phyloP scores from a whole-genome alignment of 176 grass and related monocot genomes.

The Poa annua region DNA sequence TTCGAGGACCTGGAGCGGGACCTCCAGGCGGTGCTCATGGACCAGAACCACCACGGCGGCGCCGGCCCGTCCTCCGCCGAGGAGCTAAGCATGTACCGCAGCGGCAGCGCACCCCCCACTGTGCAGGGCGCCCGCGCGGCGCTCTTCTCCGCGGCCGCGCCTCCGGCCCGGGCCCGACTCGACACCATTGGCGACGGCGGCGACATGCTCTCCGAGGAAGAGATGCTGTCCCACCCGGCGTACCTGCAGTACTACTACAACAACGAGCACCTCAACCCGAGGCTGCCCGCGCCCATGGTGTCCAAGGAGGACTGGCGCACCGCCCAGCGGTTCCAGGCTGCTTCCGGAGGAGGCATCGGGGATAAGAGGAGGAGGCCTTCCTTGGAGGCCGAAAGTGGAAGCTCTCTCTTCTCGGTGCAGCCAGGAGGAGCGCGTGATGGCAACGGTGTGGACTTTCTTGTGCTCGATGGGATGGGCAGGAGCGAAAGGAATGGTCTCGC shows the following conservation, averaged over 20 bases:
- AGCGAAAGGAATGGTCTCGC: constrained; percentile 39
- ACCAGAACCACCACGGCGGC: constrained; percentile 56
- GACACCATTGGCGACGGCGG: constrained; percentile 1
- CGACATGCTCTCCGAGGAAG: constrained; percentile 60
- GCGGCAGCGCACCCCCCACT: constrained; percentile 87
- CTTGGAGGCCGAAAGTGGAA: constrained; percentile 40
- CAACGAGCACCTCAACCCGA: constrained; percentile 87
- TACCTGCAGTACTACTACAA: constrained; percentile 89
- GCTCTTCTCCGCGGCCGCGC: constrained; percentile 35
- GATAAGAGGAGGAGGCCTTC: constrained; percentile 61
- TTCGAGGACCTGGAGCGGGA: constrained; percentile 85
- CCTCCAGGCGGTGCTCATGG: constrained; percentile 72
- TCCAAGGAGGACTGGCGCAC: constrained; percentile 91
- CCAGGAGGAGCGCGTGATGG: constrained; percentile 27
- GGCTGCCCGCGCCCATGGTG: constrained; percentile 74
- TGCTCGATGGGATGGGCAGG: constrained; percentile 41
- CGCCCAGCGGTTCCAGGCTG: constrained; percentile 61
- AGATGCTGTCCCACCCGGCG: constrained; percentile 73
- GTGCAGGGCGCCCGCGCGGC: constrained; percentile 76
- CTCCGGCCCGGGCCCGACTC: not conserved
- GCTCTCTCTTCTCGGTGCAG: constrained; percentile 76
- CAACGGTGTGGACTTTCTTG: constrained; percentile 40
- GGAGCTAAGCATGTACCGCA: constrained; percentile 81
- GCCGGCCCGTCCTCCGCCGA: not conserved
- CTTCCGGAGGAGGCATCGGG: constrained; percentile 66